phyloP scores from a whole-genome alignment of 352 stramenopile genomes.

The Phytophthora multivora region DNA sequence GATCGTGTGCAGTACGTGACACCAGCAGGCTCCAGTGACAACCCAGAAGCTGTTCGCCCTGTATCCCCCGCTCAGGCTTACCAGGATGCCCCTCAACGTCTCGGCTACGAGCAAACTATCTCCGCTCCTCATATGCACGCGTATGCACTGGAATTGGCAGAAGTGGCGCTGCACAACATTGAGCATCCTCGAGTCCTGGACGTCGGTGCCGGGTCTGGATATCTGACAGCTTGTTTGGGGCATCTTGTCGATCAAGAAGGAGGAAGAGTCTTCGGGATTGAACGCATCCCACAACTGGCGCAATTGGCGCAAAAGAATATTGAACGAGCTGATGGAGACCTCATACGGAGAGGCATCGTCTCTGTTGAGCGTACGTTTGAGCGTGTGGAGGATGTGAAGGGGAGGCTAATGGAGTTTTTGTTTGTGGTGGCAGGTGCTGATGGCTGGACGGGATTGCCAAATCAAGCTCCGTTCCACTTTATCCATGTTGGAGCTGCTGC shows the following conservation, averaged over 20 bases:
- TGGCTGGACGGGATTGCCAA: conserved; percentile 92
- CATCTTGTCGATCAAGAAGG: conserved; percentile 63
- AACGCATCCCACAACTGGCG: conserved; percentile 89
- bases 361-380: conserved; percentile 47
- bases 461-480: conserved; percentile 93
- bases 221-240: conserved; percentile 93
- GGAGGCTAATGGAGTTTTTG: background rate
- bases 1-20: conserved; percentile 75
- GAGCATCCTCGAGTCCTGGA: conserved; percentile 87
- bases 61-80: conserved; percentile 60
- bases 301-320: conserved; percentile 87
- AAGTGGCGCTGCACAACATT: conserved; percentile 50
- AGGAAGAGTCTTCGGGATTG: conserved; percentile 89
- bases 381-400: background rate
- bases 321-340: conserved; percentile 70
- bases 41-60: background rate
- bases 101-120: conserved; percentile 89
- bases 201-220: conserved; percentile 95
- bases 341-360: conserved; percentile 69
- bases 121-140: conserved; percentile 93
- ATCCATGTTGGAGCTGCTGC: conserved; percentile 97
- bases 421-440: conserved; percentile 58
- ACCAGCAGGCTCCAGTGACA: background rate
- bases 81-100: conserved; percentile 79
- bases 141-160: conserved; percentile 76